phyloP scores from a whole-genome alignment of 2,329 filamentous ascomycete genomes.

The Leptographium flavum region DNA sequence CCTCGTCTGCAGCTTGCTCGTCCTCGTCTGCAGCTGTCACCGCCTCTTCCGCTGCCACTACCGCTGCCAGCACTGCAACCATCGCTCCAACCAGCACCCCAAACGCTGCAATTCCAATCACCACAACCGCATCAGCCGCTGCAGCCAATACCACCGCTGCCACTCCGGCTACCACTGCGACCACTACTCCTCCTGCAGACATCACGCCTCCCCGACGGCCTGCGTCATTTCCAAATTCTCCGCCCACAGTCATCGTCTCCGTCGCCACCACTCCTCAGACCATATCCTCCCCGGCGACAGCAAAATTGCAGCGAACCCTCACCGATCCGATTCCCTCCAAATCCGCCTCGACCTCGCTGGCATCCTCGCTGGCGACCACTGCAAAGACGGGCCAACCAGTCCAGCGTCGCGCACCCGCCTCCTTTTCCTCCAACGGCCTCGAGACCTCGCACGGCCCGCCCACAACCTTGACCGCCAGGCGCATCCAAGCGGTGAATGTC shows the following conservation, averaged over 20 bases:
- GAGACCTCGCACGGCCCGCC: conserved; percentile 18
- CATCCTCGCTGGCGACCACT: neutral
- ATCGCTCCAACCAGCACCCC: conserved; percentile 16
- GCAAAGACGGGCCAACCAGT: conserved; percentile 16
- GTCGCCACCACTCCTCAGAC: conserved; percentile 9
- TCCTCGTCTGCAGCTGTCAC: conserved; percentile 5
- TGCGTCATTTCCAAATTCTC: conserved; percentile 23
- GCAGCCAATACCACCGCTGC: conserved; percentile 5
- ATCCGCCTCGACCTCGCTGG: neutral
- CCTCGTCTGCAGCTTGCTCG: neutral
- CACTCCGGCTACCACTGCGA: conserved; percentile 8
- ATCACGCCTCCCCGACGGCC: conserved; percentile 18
- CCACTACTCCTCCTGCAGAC: neutral
- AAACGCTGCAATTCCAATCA: conserved; percentile 10
- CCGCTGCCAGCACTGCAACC: neutral
- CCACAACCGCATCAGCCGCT: conserved; percentile 11
- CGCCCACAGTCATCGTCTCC: conserved; percentile 9
- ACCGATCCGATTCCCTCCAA: conserved; percentile 15
- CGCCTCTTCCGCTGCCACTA: neutral
- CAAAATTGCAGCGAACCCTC: conserved; percentile 14
- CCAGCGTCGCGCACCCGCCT: conserved; percentile 24
- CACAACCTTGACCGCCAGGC: conserved; percentile 19
- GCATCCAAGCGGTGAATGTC: conserved; percentile 16
- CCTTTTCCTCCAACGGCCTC: conserved; percentile 21
- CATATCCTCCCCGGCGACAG: conserved; percentile 6